Evolutionary conservation across 1,139 yeast genomes (phyloP).

Genomic region (Arxiozyma telluris): DNA sequence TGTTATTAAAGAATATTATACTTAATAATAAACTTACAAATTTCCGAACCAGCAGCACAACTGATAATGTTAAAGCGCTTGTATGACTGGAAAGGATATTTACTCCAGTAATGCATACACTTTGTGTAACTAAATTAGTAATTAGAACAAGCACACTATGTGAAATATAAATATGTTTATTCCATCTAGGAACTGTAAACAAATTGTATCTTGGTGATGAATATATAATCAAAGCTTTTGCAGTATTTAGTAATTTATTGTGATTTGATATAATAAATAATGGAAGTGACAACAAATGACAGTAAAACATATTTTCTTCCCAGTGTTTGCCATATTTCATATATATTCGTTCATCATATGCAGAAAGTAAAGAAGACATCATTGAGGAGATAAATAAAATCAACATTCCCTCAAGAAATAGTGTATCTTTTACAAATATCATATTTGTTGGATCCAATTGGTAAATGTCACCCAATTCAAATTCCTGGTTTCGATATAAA

Average conservation of each 20-base stretch:
- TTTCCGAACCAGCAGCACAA: conserved; percentile 52
- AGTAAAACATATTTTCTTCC: conserved; percentile 56
- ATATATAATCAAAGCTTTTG: background rate
- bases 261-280: conserved; percentile 37
- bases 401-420: conserved; percentile 37
- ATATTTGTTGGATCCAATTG: background rate
- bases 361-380: conserved; percentile 46
- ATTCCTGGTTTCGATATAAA: conserved; percentile 24
- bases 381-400: conserved; percentile 41
- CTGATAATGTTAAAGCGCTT: conserved; percentile 52
- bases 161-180: conserved; percentile 3
- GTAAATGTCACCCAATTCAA: conserved; percentile 4
- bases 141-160: conserved; percentile 8
- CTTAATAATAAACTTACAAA: conserved; percentile 52
- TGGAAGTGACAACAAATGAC: conserved; percentile 51
- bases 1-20: conserved; percentile 40
- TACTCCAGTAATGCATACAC: conserved; percentile 59
- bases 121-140: conserved; percentile 52
- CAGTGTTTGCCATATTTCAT: conserved; percentile 48
- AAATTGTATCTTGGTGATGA: background rate
- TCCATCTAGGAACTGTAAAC: conserved; percentile 6
- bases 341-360: conserved; percentile 46
- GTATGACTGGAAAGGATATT: conserved; percentile 50
- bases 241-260: conserved; percentile 14
- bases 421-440: background rate